phyloP scores from a whole-genome alignment of 2,329 filamentous ascomycete genomes.

The Colletotrichum sp. region DNA sequence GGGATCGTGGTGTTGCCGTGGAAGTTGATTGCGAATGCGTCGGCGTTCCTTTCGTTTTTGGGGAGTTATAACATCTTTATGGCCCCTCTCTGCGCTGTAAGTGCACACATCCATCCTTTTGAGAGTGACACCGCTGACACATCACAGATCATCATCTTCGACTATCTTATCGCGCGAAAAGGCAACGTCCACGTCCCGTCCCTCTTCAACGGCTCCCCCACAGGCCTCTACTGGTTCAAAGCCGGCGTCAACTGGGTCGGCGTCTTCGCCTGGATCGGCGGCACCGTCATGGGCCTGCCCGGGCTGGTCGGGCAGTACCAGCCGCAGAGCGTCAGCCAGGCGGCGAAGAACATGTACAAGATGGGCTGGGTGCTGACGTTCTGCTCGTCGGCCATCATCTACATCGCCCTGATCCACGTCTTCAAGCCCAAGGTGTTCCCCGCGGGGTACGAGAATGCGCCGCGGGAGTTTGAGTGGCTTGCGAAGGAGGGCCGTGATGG shows the following conservation, averaged over 20 bases:
- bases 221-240: constrained; percentile 35
- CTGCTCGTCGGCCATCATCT: constrained; percentile 27
- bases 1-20: constrained; percentile 34
- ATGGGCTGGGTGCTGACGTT: constrained; percentile 34
- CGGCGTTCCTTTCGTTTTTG: constrained; percentile 28
- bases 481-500: constrained; percentile 28
- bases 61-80: constrained; percentile 32
- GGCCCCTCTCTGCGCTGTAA: constrained; percentile 28
- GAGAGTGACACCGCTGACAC: not conserved
- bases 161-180: constrained; percentile 38
- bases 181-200: constrained; percentile 36
- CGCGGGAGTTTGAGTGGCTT: constrained; percentile 25
- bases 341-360: constrained; percentile 32
- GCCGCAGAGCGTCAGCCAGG: constrained; percentile 25
- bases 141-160: constrained; percentile 32
- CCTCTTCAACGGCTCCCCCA: constrained; percentile 30
- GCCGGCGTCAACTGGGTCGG: constrained; percentile 34
- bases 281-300: constrained; percentile 28
- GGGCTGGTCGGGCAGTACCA: constrained; percentile 31
- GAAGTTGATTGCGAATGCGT: constrained; percentile 30
- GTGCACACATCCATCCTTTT: not conserved
- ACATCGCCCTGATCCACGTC: constrained; percentile 23
- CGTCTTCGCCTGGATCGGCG: constrained; percentile 27
- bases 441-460: constrained; percentile 18
- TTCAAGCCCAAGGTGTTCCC: constrained; percentile 28